Evolutionary conservation across 2,329 filamentous ascomycete species (phyloP).

Genomic region (Hyphodiscus sp.): DNA sequence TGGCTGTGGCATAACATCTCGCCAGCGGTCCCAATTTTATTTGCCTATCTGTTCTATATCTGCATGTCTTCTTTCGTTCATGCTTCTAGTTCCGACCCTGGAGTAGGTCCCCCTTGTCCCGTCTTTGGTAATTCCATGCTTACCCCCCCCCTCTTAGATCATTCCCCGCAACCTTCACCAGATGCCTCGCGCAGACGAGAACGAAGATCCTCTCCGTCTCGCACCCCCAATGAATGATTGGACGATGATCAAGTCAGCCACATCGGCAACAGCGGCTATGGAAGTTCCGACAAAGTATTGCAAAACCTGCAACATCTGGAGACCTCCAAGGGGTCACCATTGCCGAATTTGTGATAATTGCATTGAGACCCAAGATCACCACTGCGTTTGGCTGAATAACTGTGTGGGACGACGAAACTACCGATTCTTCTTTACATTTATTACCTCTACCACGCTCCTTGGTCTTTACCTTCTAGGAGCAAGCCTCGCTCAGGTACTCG

Average conservation of each 20-base stretch:
- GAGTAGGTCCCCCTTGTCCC: slow-evolving; percentile 52
- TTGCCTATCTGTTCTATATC: slow-evolving; percentile 85
- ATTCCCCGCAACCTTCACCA: slow-evolving; percentile 86
- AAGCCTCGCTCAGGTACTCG: slow-evolving; percentile 72
- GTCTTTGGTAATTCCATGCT: not conserved
- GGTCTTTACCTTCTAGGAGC: slow-evolving; percentile 69
- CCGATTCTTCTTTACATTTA: slow-evolving; percentile 93
- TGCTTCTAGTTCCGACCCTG: slow-evolving; percentile 86
- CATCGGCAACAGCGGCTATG: slow-evolving; percentile 74
- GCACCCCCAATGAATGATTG: slow-evolving; percentile 88
- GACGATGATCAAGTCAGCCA: slow-evolving; percentile 81
- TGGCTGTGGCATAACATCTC: slow-evolving; percentile 85
- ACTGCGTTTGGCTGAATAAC: slow-evolving; percentile 99
- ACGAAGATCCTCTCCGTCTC: slow-evolving; percentile 73
- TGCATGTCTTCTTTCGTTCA: slow-evolving; percentile 92
- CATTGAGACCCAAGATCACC: slow-evolving; percentile 93
- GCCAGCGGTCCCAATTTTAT: slow-evolving; percentile 80
- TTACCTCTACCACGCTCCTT: slow-evolving; percentile 71
- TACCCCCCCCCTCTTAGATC: slow-evolving; percentile 52
- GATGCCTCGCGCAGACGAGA: slow-evolving; percentile 68
- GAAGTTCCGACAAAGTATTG: slow-evolving; percentile 98
- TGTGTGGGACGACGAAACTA: slow-evolving; percentile 96
- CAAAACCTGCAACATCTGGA: slow-evolving; percentile 96
- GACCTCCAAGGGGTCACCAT: slow-evolving; percentile 90
- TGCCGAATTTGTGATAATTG: slow-evolving; percentile 97